Conservation (phyloP, 2,329 filamentous ascomycete genomes). For the Clathrospora elynae region DNA sequence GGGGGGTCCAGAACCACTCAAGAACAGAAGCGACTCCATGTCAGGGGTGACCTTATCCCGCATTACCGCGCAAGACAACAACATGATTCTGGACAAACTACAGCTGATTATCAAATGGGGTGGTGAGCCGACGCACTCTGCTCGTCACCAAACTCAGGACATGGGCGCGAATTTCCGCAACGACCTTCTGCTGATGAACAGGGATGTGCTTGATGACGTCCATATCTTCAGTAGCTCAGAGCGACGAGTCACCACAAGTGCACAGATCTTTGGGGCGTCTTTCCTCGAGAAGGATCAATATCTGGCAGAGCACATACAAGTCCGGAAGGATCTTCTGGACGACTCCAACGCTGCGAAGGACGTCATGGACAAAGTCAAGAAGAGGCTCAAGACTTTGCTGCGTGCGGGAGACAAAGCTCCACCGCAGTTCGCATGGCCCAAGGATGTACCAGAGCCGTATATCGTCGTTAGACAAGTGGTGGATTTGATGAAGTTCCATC, state of each 20-base stretch:
- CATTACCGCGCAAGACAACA: conserved; percentile 90
- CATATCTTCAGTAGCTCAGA: conserved; percentile 96
- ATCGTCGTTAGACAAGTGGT: conserved; percentile 91
- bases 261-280: conserved; percentile 90
- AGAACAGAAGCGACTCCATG: conserved; percentile 72
- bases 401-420: conserved; percentile 92
- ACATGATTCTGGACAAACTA: conserved; percentile 90
- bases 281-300: conserved; percentile 89
- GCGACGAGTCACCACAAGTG: conserved; percentile 89
- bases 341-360: conserved; percentile 99
- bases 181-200: conserved; percentile 89
- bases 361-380: conserved; percentile 99
- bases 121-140: conserved; percentile 95
- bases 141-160: conserved; percentile 93
- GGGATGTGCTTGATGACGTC: conserved; percentile 88
- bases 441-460: conserved; percentile 90
- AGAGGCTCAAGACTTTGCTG: conserved; percentile 92
- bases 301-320: conserved; percentile 81
- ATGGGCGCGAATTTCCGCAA: conserved; percentile 95
- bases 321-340: conserved; percentile 92
- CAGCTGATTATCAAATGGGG: conserved; percentile 99
- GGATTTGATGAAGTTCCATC: conserved; percentile 96
- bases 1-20: conserved; percentile 22
- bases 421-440: conserved; percentile 96
- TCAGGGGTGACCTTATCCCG: conserved; percentile 91